Base-by-base conservation (phyloP, 169 alveolate genomes). In the Plasmodium fragile region DNA sequence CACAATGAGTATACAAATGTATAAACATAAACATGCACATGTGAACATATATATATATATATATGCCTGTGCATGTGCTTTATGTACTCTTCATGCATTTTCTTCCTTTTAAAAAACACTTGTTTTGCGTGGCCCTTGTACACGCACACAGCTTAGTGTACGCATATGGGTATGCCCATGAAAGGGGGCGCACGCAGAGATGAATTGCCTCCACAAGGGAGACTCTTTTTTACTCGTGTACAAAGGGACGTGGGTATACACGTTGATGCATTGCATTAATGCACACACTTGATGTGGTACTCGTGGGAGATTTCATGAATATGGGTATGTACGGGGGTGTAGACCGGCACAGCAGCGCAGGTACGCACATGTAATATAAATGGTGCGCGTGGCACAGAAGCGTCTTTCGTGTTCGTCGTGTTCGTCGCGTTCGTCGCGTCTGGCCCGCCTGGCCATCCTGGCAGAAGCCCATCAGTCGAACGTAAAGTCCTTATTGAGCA, bases 401-500 rank as follows among this genome's bases (percentile, higher is more conserved):
- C 5, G 13, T 18, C n/a, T n/a, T n/a, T n/a, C n/a, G n/a, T n/a
- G n/a, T n/a, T n/a, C n/a, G n/a, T n/a, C n/a, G 36, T 65, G 75
- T 0, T 49, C 22, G 59, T 49, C 22, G 59, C 59, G 0, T 16
- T 11, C 16, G 22, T 22, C 16, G 75, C 22, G 34, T 25, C 11
- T 65, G 3, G 18, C n/a, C 75, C 75, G 75, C 39, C 2, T 18
- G 72, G 13, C 36, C 18, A 43, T 18, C 65, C 65, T 7, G 39
- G 13, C 36, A 8, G 36, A 34, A 16, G 11, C 8, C 36, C n/a
- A 45, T 85, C 80, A 85, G 18, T 85, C 93, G 45, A 85, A 85
- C n/a, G 93, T 85, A 28, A 85, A 85, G 79, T 85, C 93, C 71
- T 85, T 85, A 36, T 85, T 85, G 32, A 85, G 79, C 65, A 69